These are phyloP conservation scores for Lanmaoa pseudosensibilis DNA, from an alignment of 768 basidiomycete genomes.

Conservation along the genomic window DNA sequence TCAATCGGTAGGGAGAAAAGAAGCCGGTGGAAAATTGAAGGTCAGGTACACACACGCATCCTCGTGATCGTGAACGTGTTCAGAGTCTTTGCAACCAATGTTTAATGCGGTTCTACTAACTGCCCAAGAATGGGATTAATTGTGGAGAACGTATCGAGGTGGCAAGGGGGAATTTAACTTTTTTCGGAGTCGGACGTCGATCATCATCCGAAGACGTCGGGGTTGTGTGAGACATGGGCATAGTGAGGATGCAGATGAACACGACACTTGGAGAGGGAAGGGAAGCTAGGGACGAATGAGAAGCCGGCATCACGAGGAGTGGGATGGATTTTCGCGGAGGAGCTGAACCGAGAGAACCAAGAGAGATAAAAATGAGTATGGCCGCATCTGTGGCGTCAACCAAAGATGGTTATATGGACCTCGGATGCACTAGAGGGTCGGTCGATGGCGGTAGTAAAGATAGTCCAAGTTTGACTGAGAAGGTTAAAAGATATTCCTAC, in stretches of 20 bases:
- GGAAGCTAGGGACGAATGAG: background rate
- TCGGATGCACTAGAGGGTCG: background rate
- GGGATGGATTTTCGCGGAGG: background rate
- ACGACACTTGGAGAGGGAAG: background rate
- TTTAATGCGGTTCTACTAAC: background rate
- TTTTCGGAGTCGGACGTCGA: background rate
- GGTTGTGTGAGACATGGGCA: background rate
- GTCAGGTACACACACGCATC: background rate
- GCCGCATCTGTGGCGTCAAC: slow-evolving; percentile 13
- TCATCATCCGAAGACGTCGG: background rate
- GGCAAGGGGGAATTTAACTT: background rate
- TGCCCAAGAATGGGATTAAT: no score
- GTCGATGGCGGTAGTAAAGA: no score
- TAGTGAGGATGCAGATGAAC: background rate
- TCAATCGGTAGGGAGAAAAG: background rate
- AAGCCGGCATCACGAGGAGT: background rate
- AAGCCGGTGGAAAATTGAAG: background rate
- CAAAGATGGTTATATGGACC: slow-evolving; percentile 20
- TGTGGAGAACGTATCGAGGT: no score
- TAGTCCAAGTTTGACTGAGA: no score
- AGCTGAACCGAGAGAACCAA: background rate
- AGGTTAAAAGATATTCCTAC: no score
- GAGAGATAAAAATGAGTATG: slow-evolving; percentile 8
- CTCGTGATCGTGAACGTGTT: background rate
- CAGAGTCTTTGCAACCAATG: background rate